phyloP scores from a whole-genome alignment of 148 eudicot species.

The Rhododendron kiyosumense region DNA sequence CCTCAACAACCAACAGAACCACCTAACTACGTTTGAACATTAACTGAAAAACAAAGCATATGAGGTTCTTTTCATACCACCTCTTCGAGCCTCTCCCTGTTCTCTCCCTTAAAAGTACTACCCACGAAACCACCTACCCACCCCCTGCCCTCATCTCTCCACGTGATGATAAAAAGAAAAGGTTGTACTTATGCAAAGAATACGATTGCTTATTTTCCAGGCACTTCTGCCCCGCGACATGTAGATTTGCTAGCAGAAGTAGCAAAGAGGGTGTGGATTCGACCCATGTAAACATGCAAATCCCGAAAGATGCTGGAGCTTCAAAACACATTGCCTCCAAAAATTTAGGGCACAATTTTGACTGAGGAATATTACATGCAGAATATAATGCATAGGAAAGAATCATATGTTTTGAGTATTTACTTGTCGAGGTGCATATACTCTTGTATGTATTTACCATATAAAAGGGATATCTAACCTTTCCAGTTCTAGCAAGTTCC shows the following conservation, averaged over 20 bases:
- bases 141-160: not conserved
- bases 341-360: not conserved
- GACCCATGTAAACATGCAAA: not conserved
- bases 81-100: not conserved
- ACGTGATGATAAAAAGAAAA: not conserved
- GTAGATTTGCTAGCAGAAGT: not conserved
- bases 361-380: not conserved
- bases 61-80: not conserved
- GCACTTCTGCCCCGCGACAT: not conserved
- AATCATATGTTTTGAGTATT: not conserved
- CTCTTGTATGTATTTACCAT: not conserved
- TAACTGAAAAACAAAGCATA: not conserved
- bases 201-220: not conserved
- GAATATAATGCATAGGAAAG: not conserved
- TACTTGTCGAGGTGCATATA: not conserved
- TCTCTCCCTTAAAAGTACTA: not conserved
- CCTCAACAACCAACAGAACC: not conserved
- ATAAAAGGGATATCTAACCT: slow-evolving; percentile 38
- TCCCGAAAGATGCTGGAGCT: not conserved
- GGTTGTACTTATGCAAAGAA: not conserved
- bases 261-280: not conserved
- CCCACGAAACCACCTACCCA: not conserved
- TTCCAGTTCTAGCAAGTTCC: slow-evolving; percentile 92
- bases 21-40: not conserved
- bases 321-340: not conserved